These are phyloP conservation scores for Curvularia sp. DNA, from an alignment of 2,329 filamentous ascomycete species.

Conservation along the genomic window DNA sequence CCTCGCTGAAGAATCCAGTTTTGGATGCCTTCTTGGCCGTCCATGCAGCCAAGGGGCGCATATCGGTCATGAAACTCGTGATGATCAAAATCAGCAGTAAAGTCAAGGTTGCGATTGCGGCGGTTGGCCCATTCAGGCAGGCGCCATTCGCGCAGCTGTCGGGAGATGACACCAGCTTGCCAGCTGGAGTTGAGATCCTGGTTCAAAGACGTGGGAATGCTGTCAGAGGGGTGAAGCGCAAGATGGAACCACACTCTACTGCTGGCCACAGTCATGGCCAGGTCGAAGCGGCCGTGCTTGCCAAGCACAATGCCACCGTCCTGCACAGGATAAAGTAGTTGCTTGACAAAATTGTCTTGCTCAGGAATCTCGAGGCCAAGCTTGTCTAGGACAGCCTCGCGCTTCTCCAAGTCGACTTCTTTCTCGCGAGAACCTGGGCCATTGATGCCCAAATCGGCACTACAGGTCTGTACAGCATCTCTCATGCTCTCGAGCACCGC, in stretches of 20 bases:
- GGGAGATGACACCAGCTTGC: constrained; percentile 91
- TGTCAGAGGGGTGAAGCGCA: constrained; percentile 88
- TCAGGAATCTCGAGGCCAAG: constrained; percentile 81
- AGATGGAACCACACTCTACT: constrained; percentile 97
- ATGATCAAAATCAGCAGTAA: constrained; percentile 93
- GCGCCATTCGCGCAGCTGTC: constrained; percentile 91
- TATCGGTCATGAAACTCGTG: constrained; percentile 92
- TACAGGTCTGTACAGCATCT: constrained; percentile 77
- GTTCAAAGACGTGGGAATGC: constrained; percentile 77
- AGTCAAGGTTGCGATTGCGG: constrained; percentile 88
- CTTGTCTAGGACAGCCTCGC: constrained; percentile 85
- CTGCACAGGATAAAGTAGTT: constrained; percentile 78
- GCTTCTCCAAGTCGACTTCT: constrained; percentile 79
- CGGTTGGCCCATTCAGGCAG: constrained; percentile 96
- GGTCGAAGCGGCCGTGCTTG: constrained; percentile 77
- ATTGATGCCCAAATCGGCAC: constrained; percentile 78
- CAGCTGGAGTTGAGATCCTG: constrained; percentile 79
- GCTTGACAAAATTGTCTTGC: constrained; percentile 82
- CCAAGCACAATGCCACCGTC: constrained; percentile 83
- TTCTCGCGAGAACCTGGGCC: constrained; percentile 73
- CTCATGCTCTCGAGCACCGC: constrained; percentile 89
- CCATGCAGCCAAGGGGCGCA: constrained; percentile 80
- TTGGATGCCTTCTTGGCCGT: constrained; percentile 90
- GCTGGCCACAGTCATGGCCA: constrained; percentile 75
- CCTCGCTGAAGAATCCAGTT: constrained; percentile 93